These are phyloP conservation scores for Cicer pinnatifidum DNA, from an alignment of 306 rosid species.

Conservation along the genomic window DNA sequence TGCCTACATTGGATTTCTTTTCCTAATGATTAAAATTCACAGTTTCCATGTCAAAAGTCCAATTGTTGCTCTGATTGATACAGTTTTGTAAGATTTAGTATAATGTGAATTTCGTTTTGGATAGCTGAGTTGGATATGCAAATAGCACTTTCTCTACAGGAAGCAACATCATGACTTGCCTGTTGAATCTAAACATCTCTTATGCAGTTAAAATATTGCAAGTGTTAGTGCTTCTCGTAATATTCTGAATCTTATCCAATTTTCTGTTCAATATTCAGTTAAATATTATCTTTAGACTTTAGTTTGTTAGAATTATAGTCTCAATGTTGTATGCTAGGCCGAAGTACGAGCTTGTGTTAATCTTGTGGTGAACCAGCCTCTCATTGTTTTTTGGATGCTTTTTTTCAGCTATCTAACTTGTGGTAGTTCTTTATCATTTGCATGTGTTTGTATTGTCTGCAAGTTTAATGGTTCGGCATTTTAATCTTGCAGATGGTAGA, in stretches of 20 bases:
- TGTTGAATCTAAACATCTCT: neutral
- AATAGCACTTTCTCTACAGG: neutral
- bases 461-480: slow-evolving; percentile 31
- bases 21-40: slow-evolving; percentile 25
- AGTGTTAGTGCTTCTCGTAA: slow-evolving; percentile 25
- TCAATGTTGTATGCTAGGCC: neutral
- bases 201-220: neutral
- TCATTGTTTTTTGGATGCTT: slow-evolving; percentile 11
- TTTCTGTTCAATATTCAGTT: slow-evolving; percentile 12
- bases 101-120: neutral
- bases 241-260: neutral
- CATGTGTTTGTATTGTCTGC: neutral
- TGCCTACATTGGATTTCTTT: neutral
- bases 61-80: slow-evolving; percentile 16
- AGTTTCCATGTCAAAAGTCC: slow-evolving; percentile 17
- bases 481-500: slow-evolving; percentile 72
- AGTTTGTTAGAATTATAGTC: slow-evolving; percentile 5
- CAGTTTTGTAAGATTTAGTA: neutral
- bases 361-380: slow-evolving; percentile 16
- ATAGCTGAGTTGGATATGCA: slow-evolving; percentile 31
- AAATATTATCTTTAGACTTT: slow-evolving; percentile 5
- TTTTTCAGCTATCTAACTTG: slow-evolving; percentile 2
- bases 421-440: slow-evolving; percentile 35
- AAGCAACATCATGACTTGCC: neutral
- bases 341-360: slow-evolving; percentile 5